Base-by-base conservation (phyloP, 2,329 filamentous ascomycete species). In the Colletotrichum musae region DNA sequence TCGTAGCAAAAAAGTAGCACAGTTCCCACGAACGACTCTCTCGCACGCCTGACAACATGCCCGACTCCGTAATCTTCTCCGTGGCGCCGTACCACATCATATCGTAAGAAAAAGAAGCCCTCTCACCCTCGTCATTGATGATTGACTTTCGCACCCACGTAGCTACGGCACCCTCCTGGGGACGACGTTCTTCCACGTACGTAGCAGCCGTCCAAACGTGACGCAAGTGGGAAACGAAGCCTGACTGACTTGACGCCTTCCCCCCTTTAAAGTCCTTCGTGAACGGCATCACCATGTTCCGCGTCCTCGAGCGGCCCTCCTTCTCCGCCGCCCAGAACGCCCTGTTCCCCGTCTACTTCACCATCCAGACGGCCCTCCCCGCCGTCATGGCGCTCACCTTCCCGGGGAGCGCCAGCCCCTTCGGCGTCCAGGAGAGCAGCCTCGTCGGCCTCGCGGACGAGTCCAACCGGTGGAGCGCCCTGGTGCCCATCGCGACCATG, bases 141-240 rank as follows among this genome's bases (percentile, higher is more conserved):
- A 10, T 60, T 72, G 68, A 72, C 65, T 43, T 58, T 24, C 54
- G 28, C 1, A 32, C 15, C 32, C 36, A 24, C 21, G 21, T 24
- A 96, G 94, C 78, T 97, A 97, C 82, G 94, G 94, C 73, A 94
- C 94, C 21, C 88, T 98, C 58, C 85, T 98, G 15, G 96, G 96
- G 72, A 92, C 92, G 32, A 93, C 94, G 47, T 87, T 97, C 79
- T 98, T 94, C 82, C 94, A 98, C 79, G 91, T 92, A 81, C 56
- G 75, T 18, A 18, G 18, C 18, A 1, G 18, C 18, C 18, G 18
- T 18, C 1, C 18, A 18, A 18, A 18, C 18, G 1, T 9, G 5
- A 5, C 32, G 32, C 32, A 36, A 10, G 2, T 36, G 32, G 32
- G 32, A 36, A 36, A 36, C 9, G 10, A 36, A 24, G 21, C 21